phyloP scores from a whole-genome alignment of 306 rosid genomes.

The Benincasa hispida region DNA sequence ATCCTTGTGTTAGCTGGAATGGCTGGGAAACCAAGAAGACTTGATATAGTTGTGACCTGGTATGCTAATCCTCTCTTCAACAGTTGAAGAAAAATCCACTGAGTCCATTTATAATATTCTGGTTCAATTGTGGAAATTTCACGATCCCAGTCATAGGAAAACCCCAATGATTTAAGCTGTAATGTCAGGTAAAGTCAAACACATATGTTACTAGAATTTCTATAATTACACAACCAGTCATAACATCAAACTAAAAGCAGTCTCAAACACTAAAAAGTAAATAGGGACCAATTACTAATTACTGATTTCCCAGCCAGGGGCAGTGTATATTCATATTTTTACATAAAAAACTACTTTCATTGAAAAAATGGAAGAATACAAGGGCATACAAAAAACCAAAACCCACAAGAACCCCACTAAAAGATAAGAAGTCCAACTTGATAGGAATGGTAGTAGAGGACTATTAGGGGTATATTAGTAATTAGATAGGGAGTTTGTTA shows the following conservation, averaged over 20 bases:
- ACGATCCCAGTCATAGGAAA: slow-evolving; percentile 97
- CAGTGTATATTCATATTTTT: neutral
- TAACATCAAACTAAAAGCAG: neutral
- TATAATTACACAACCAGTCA: neutral
- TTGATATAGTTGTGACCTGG: slow-evolving; percentile 46
- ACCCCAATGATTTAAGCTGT: slow-evolving; percentile 90
- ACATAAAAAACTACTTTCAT: too few relatives aligned
- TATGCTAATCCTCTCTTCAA: slow-evolving; percentile 88
- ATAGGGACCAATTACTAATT: neutral
- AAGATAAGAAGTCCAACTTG: too few relatives aligned
- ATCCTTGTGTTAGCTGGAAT: slow-evolving; percentile 5
- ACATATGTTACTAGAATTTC: neutral
- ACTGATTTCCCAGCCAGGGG: neutral
- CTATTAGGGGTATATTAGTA: too few relatives aligned
- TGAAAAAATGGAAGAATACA: too few relatives aligned
- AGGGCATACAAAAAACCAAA: too few relatives aligned
- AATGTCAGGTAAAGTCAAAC: slow-evolving; percentile 4
- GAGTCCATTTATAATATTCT: slow-evolving; percentile 92
- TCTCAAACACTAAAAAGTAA: neutral
- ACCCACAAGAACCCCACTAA: too few relatives aligned
- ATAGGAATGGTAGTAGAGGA: too few relatives aligned
- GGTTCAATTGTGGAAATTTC: slow-evolving; percentile 93
- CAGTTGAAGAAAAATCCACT: slow-evolving; percentile 94
- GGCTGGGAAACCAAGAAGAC: slow-evolving; percentile 2
- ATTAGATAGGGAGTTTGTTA: too few relatives aligned